These are phyloP conservation scores for Gynochthodes officinalis DNA, from an alignment of 257 asterid genomes.

Conservation along the genomic window DNA sequence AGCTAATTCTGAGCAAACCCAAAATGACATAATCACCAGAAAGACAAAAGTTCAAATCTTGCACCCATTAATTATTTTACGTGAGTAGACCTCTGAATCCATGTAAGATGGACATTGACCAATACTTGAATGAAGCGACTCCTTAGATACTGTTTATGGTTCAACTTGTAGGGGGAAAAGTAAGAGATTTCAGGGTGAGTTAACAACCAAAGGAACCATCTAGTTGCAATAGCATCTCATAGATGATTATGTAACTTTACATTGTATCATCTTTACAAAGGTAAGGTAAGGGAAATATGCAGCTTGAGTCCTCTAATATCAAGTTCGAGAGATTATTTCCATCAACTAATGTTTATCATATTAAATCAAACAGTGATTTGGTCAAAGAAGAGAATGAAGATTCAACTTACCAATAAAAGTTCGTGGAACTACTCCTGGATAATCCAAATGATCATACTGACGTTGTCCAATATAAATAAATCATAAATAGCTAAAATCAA, in stretches of 20 bases:
- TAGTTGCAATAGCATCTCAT: not conserved
- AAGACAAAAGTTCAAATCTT: not conserved
- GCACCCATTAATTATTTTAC: not conserved
- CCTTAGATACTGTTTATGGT: not conserved
- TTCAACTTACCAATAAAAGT: conserved; percentile 69
- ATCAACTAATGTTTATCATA: not conserved
- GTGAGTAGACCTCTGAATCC: not conserved
- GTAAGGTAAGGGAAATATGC: not conserved
- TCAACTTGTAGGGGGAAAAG: not conserved
- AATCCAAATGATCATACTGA: conserved; percentile 95
- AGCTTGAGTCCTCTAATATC: not conserved
- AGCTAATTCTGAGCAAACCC: not conserved
- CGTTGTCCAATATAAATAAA: conserved; percentile 14
- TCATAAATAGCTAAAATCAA: not conserved
- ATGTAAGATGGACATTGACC: not conserved
- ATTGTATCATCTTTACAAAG: not conserved
- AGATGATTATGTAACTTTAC: not conserved
- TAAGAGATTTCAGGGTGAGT: not conserved
- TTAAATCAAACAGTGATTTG: not conserved
- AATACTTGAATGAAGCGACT: no score
- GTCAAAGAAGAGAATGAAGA: not conserved
- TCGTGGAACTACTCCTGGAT: conserved; percentile 97
- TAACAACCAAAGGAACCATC: not conserved
- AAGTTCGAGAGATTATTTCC: not conserved
- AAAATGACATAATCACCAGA: not conserved